phyloP scores from a whole-genome alignment of 129 eudicot species.

The Calendula officinalis region DNA sequence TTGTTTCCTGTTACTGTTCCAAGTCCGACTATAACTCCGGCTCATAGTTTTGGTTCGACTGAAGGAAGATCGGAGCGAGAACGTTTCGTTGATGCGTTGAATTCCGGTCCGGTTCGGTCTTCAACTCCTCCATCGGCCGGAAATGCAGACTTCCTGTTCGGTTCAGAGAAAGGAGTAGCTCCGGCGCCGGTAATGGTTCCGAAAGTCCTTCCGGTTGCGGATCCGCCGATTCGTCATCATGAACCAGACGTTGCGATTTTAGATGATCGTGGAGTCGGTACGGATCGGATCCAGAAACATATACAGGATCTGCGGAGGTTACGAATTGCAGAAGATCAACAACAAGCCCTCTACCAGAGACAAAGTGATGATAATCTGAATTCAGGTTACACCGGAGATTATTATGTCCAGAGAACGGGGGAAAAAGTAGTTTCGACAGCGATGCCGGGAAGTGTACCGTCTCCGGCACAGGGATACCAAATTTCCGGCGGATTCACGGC shows the following conservation, averaged over 20 bases:
- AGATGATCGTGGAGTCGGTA: constrained; percentile 43
- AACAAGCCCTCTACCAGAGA: constrained; percentile 40
- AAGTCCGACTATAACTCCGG: constrained; percentile 32
- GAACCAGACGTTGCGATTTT: constrained; percentile 29
- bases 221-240: constrained; percentile 29
- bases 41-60: constrained; percentile 58
- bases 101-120: constrained; percentile 54
- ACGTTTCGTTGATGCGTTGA: constrained; percentile 81
- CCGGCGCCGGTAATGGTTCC: background rate
- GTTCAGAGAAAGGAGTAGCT: constrained; percentile 52
- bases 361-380: constrained; percentile 56
- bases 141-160: constrained; percentile 75
- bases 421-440: constrained; percentile 43
- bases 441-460: constrained; percentile 41
- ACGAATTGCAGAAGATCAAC: constrained; percentile 57
- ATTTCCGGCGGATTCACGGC: constrained; percentile 50
- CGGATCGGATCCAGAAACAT: constrained; percentile 79
- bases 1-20: constrained; percentile 40
- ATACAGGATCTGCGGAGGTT: constrained; percentile 71
- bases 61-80: constrained; percentile 64
- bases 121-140: constrained; percentile 36
- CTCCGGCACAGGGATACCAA: constrained; percentile 48
- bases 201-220: constrained; percentile 25
- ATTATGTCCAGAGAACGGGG: constrained; percentile 44
- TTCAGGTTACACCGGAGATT: constrained; percentile 45